phyloP scores from a whole-genome alignment of 805 yeast genomes.

The Wickerhamomyces rabaulensis region DNA sequence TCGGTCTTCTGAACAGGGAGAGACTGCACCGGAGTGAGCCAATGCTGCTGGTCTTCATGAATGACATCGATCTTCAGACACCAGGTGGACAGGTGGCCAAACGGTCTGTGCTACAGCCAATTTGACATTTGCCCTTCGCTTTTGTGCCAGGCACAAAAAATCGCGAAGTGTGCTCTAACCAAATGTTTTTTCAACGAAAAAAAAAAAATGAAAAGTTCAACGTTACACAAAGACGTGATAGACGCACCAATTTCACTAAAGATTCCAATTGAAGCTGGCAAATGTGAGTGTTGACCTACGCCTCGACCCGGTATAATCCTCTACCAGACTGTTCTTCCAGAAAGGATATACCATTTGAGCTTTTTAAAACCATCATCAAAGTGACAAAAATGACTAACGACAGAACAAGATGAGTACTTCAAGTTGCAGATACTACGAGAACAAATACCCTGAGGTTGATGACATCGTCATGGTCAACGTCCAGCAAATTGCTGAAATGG shows the following conservation, averaged over 20 bases:
- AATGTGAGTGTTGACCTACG: background rate
- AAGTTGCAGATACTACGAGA: conserved; percentile 94
- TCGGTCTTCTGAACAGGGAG: background rate
- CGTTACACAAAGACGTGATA: background rate
- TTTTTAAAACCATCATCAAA: no score
- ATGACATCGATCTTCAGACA: background rate
- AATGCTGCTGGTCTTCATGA: background rate
- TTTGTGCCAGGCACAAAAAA: background rate
- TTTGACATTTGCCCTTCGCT: no score
- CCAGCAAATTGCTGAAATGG: conserved; percentile 98
- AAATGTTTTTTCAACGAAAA: background rate
- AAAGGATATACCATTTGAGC: background rate
- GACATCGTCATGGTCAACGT: conserved; percentile 99
- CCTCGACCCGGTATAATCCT: background rate
- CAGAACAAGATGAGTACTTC: conserved; percentile 62
- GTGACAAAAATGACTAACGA: background rate
- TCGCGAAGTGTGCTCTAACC: background rate
- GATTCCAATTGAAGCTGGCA: background rate
- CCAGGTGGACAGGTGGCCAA: no score
- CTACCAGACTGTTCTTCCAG: background rate
- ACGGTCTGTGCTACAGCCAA: no score
- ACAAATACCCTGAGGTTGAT: conserved; percentile 97
- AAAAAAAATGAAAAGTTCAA: background rate
- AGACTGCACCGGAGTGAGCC: background rate
- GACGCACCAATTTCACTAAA: no score